Evolutionary conservation across 345 rosid genomes (phyloP).

Genomic region (Camelina sativa): DNA sequence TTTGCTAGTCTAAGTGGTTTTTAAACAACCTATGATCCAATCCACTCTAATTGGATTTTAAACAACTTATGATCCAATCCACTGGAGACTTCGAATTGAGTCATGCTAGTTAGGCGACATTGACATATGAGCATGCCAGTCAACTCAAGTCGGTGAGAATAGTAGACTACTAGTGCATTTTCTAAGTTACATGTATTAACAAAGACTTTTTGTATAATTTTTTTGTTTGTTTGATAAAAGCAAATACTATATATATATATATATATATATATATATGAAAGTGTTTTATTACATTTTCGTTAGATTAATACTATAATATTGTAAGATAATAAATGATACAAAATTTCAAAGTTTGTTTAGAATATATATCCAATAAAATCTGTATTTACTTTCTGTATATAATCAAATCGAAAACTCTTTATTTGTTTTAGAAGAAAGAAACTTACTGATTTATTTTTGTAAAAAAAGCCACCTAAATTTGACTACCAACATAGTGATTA

Average conservation of each 20-base stretch:
- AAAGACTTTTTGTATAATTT: not conserved
- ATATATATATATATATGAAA: not conserved
- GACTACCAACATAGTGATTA: not conserved
- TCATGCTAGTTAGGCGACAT: constrained; percentile 8
- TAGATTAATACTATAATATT: not conserved
- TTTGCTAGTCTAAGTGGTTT: not conserved
- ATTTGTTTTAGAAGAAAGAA: not conserved
- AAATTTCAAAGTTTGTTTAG: not conserved
- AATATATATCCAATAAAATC: not conserved
- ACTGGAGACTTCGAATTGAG: constrained; percentile 16
- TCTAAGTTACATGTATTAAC: not conserved
- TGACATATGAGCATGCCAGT: constrained; percentile 15
- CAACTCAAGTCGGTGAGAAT: not conserved
- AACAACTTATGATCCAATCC: not conserved
- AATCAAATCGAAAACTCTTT: not conserved
- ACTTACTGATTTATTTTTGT: not conserved
- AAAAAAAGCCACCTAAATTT: not conserved
- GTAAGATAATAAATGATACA: not conserved
- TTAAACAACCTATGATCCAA: not conserved
- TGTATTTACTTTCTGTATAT: not conserved
- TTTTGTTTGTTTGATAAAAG: too few relatives aligned
- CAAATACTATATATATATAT: too few relatives aligned
- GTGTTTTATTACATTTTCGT: not conserved
- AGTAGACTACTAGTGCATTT: not conserved
- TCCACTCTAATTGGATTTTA: not conserved